Percentiles rank a stretch among this genome's conserved stretches.
These are phyloP conservation scores for Coniochaeta ligniaria DNA, from an alignment of 2,329 filamentous ascomycete genomes.

Conservation along the genomic window DNA sequence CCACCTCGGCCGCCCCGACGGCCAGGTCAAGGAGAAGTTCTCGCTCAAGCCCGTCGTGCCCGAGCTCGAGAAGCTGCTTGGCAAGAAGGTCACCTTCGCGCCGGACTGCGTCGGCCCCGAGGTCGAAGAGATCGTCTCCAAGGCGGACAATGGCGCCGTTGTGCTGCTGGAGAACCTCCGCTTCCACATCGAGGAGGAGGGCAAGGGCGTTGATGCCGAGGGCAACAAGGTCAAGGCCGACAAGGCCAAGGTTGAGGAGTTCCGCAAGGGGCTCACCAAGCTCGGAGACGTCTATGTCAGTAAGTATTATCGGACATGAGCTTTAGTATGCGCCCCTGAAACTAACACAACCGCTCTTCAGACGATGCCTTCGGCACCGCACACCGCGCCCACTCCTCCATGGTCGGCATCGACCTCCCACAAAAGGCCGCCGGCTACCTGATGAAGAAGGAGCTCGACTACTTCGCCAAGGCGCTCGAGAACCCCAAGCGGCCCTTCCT, in stretches of 20 bases:
- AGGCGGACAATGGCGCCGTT: conserved; percentile 72
- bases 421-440: conserved; percentile 98
- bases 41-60: conserved; percentile 85
- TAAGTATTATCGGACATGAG: conserved; percentile 38
- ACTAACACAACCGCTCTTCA: conserved; percentile 27
- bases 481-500: conserved; percentile 91
- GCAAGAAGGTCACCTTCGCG: conserved; percentile 79
- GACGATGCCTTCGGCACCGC: conserved; percentile 98
- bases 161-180: conserved; percentile 95
- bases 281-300: conserved; percentile 96
- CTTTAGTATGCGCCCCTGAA: background rate
- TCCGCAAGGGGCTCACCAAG: conserved; percentile 90
- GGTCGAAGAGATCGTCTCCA: conserved; percentile 83
- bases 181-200: conserved; percentile 98
- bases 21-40: conserved; percentile 86
- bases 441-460: conserved; percentile 99
- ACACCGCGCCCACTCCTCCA: conserved; percentile 97
- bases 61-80: conserved; percentile 85
- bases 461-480: conserved; percentile 97
- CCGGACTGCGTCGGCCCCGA: conserved; percentile 85
- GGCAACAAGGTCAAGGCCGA: conserved; percentile 99
- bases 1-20: conserved; percentile 92
- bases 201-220: conserved; percentile 84
- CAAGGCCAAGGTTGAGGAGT: conserved; percentile 83
- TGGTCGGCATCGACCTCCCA: conserved; percentile 93